phyloP scores from a whole-genome alignment of 768 basidiomycete species.

The Tricholoma hemisulphureum region DNA sequence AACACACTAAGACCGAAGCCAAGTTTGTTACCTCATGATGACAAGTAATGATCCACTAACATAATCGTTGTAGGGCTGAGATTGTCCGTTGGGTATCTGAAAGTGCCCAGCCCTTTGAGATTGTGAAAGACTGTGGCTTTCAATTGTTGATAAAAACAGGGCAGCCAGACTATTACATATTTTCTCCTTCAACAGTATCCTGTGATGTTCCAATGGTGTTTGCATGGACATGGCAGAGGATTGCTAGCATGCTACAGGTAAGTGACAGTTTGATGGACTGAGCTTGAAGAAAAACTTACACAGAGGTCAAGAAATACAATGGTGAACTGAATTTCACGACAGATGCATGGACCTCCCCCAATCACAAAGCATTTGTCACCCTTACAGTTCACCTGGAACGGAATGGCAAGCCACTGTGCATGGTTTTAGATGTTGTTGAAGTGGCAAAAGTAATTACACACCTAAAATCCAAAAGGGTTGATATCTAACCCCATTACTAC shows the following conservation, averaged over 20 bases:
- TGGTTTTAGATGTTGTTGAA: neutral
- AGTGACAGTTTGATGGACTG: neutral
- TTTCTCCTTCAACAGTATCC: too few relatives aligned
- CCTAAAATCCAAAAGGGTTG: neutral
- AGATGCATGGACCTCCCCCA: too few relatives aligned
- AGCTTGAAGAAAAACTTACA: conserved; percentile 1
- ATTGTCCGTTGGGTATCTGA: neutral
- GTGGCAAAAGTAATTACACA: neutral
- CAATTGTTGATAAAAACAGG: too few relatives aligned
- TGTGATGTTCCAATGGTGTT: too few relatives aligned
- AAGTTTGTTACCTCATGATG: conserved; percentile 16
- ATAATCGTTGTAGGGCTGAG: too few relatives aligned
- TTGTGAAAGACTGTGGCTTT: neutral
- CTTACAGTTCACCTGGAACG: neutral
- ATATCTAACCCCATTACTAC: neutral
- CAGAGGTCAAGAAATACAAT: neutral
- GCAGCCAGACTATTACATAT: too few relatives aligned
- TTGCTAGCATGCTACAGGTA: conserved; percentile 1
- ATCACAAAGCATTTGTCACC: neutral
- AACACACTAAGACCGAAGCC: conserved; percentile 21
- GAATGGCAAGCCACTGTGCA: too few relatives aligned
- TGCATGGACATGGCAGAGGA: too few relatives aligned
- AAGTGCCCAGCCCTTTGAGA: neutral
- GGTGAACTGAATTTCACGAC: neutral
- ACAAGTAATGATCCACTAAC: conserved; percentile 1